Evolutionary conservation across 371 early-diverging fungal species (phyloP).

Genomic region (Mortierella sp.): DNA sequence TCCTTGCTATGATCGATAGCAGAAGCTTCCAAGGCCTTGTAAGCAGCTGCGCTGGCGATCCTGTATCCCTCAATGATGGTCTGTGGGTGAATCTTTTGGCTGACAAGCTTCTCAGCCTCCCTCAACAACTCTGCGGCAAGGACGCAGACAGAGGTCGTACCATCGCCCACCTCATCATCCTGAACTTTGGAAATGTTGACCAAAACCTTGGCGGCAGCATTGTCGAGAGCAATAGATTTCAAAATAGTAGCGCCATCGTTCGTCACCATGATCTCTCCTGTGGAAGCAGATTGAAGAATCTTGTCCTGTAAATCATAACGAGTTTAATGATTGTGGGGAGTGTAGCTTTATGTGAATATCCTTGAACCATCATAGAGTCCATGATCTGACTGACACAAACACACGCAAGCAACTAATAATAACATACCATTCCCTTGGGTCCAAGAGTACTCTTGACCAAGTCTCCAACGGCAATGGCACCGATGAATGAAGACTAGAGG

Average conservation of each 20-base stretch:
- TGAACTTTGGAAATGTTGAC: conserved; percentile 99
- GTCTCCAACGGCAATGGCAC: conserved; percentile 97
- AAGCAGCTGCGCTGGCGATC: conserved; percentile 91
- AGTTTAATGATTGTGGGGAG: background rate
- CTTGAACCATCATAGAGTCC: background rate
- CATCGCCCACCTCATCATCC: conserved; percentile 99
- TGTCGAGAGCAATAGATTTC: conserved; percentile 98
- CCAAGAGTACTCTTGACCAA: conserved; percentile 95
- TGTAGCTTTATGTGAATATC: background rate
- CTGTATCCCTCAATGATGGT: conserved; percentile 98
- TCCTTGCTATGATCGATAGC: conserved; percentile 85
- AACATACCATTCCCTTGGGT: conserved; percentile 86
- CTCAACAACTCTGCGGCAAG: conserved; percentile 97
- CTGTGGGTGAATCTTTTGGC: conserved; percentile 98
- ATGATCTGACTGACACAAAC: background rate
- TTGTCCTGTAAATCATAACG: conserved; percentile 78
- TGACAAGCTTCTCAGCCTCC: conserved; percentile 95
- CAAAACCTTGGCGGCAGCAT: conserved; percentile 98
- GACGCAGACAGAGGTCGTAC: conserved; percentile 99
- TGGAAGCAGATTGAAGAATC: conserved; percentile 93
- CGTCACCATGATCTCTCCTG: conserved; percentile 94
- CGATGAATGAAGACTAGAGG: conserved; percentile 86
- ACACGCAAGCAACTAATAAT: background rate
- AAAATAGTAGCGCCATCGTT: conserved; percentile 99
- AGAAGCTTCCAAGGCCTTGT: conserved; percentile 86